Evolutionary conservation across 345 rosid genomes (phyloP).

Genomic region (Reutealis trisperma): DNA sequence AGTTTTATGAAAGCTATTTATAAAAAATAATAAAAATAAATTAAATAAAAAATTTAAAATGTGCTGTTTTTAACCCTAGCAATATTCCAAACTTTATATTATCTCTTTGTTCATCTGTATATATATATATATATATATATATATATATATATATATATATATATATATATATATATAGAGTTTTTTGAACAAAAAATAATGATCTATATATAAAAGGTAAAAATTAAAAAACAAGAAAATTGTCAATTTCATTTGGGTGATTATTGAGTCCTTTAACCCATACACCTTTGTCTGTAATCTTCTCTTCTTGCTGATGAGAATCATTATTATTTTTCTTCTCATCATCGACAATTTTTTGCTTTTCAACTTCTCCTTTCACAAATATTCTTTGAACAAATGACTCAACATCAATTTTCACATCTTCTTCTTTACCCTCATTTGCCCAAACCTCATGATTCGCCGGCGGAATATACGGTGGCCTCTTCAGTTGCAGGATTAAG

Average conservation of each 20-base stretch:
- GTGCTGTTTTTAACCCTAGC: no score
- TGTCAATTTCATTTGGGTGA: conserved; percentile 12
- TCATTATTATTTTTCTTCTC: background rate
- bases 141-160: no score
- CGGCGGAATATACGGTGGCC: conserved; percentile 78
- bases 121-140: no score
- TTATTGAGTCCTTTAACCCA: conserved; percentile 25
- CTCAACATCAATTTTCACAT: conserved; percentile 56
- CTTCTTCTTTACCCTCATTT: conserved; percentile 26
- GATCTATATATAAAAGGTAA: background rate
- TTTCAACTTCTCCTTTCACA: background rate
- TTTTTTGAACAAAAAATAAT: background rate
- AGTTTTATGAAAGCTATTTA: no score
- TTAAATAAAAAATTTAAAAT: no score
- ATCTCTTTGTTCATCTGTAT: background rate
- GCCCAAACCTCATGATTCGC: conserved; percentile 9
- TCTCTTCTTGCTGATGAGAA: background rate
- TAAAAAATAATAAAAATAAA: no score
- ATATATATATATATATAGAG: background rate
- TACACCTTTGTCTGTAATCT: background rate
- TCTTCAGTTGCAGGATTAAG: conserved; percentile 36
- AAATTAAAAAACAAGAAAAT: conserved; percentile 41
- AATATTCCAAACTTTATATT: background rate
- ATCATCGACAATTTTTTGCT: background rate
- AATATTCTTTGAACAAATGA: conserved; percentile 58